These are phyloP conservation scores for Lactarius trivialis DNA, from an alignment of 768 basidiomycete genomes.

Conservation along the genomic window DNA sequence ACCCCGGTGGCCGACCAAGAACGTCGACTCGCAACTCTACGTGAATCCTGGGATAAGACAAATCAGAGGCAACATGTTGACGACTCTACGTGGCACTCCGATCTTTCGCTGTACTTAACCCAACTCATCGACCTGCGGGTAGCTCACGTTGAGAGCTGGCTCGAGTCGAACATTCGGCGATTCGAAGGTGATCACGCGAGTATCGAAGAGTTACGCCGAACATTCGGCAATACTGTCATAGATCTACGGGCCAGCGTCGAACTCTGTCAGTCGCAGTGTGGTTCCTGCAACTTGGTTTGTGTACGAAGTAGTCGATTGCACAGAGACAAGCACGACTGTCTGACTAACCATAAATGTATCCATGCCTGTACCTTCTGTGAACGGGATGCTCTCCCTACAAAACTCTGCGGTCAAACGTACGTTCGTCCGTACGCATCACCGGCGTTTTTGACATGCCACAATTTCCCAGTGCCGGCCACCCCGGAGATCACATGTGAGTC, in stretches of 20 bases:
- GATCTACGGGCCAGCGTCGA: slow-evolving; percentile 41
- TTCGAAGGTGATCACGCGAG: slow-evolving; percentile 40
- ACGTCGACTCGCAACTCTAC: slow-evolving; percentile 23
- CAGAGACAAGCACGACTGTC: slow-evolving; percentile 41
- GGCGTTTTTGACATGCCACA: slow-evolving; percentile 20
- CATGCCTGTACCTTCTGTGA: slow-evolving; percentile 40
- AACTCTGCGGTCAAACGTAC: slow-evolving; percentile 42
- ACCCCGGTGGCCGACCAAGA: slow-evolving; percentile 25
- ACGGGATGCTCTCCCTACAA: slow-evolving; percentile 27
- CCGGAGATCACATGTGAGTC: slow-evolving; percentile 44
- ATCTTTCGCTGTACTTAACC: slow-evolving; percentile 36
- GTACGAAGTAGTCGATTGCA: slow-evolving; percentile 39
- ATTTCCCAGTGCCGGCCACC: slow-evolving; percentile 45
- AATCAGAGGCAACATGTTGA: slow-evolving; percentile 29
- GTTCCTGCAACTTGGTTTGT: slow-evolving; percentile 44
- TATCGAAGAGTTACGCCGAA: slow-evolving; percentile 41
- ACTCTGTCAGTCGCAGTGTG: slow-evolving; percentile 44
- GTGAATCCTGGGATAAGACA: slow-evolving; percentile 30
- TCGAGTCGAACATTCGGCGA: slow-evolving; percentile 40
- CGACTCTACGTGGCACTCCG: slow-evolving; percentile 39
- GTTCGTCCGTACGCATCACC: slow-evolving; percentile 20
- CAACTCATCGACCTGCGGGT: slow-evolving; percentile 38
- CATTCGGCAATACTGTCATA: slow-evolving; percentile 37
- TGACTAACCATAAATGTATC: slow-evolving; percentile 41
- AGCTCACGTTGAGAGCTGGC: slow-evolving; percentile 44